Evolutionary conservation across 306 rosid genomes (phyloP).

Genomic region (Comarum palustre): DNA sequence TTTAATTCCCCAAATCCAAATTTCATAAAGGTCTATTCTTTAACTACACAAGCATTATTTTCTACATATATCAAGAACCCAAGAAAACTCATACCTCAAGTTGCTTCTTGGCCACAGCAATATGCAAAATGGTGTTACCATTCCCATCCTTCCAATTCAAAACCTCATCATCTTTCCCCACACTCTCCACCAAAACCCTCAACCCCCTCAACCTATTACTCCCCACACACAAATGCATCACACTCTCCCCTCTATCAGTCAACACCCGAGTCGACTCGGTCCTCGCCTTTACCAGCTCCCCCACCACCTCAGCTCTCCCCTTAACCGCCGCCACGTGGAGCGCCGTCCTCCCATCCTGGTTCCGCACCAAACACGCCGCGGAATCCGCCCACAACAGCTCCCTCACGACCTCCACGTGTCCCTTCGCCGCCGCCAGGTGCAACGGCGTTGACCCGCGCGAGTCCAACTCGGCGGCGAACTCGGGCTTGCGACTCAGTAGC

Average conservation of each 20-base stretch:
- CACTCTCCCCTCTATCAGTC: conserved; percentile 27
- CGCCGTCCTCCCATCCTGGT: conserved; percentile 33
- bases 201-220: conserved; percentile 28
- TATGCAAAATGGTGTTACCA: conserved; percentile 31
- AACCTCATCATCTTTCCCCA: conserved; percentile 10
- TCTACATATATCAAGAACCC: neutral
- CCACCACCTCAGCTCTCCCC: conserved; percentile 25
- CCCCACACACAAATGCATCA: conserved; percentile 32
- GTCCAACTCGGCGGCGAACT: conserved; percentile 25
- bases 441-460: conserved; percentile 28
- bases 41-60: neutral
- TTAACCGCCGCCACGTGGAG: conserved; percentile 33
- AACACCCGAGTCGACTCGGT: conserved; percentile 20
- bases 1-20: neutral
- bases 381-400: conserved; percentile 20
- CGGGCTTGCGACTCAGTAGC: conserved; percentile 28
- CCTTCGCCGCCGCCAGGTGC: conserved; percentile 28
- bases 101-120: conserved; percentile 34
- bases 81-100: conserved; percentile 18
- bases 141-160: conserved; percentile 22
- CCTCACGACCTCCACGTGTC: conserved; percentile 19
- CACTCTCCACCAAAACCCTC: conserved; percentile 22
- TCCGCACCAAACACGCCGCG: conserved; percentile 14
- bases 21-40: neutral
- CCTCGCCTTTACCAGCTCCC: conserved; percentile 21